phyloP scores from a whole-genome alignment of 2,329 filamentous ascomycete species.

The Botryotinia narcissicola region DNA sequence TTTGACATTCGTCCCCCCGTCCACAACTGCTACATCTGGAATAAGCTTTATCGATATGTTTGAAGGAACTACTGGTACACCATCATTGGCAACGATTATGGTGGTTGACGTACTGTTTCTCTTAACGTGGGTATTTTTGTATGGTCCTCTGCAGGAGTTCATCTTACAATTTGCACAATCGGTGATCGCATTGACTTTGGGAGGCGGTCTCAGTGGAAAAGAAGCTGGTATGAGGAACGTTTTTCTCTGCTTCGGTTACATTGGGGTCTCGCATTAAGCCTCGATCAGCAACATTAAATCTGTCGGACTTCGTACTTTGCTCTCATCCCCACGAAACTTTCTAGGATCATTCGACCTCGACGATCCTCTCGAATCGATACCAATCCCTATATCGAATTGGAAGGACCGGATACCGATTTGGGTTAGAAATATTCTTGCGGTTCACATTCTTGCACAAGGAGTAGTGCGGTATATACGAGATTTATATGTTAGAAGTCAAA shows the following conservation, averaged over 20 bases:
- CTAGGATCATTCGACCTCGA: slow-evolving; percentile 40
- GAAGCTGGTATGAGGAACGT: slow-evolving; percentile 70
- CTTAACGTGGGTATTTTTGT: slow-evolving; percentile 82
- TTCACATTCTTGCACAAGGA: slow-evolving; percentile 73
- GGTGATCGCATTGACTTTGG: slow-evolving; percentile 86
- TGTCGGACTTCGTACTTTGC: slow-evolving; percentile 32
- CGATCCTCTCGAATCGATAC: slow-evolving; percentile 47
- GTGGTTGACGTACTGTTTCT: slow-evolving; percentile 82
- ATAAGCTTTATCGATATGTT: slow-evolving; percentile 87
- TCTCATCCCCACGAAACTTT: slow-evolving; percentile 32
- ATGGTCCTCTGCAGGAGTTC: slow-evolving; percentile 82
- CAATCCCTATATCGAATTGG: slow-evolving; percentile 51
- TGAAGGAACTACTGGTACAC: slow-evolving; percentile 80
- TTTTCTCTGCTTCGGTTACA: slow-evolving; percentile 67
- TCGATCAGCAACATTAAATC: slow-evolving; percentile 33
- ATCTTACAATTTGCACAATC: slow-evolving; percentile 88
- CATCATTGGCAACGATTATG: slow-evolving; percentile 79
- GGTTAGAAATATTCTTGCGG: slow-evolving; percentile 66
- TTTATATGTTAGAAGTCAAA: slow-evolving; percentile 63
- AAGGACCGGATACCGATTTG: slow-evolving; percentile 56
- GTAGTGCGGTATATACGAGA: slow-evolving; percentile 68
- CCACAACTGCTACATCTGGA: slow-evolving; percentile 66
- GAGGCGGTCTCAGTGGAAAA: slow-evolving; percentile 71
- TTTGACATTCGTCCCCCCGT: slow-evolving; percentile 86
- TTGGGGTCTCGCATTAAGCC: slow-evolving; percentile 43